Conservation (phyloP, 768 basidiomycete species). For the Russula sp. region DNA sequence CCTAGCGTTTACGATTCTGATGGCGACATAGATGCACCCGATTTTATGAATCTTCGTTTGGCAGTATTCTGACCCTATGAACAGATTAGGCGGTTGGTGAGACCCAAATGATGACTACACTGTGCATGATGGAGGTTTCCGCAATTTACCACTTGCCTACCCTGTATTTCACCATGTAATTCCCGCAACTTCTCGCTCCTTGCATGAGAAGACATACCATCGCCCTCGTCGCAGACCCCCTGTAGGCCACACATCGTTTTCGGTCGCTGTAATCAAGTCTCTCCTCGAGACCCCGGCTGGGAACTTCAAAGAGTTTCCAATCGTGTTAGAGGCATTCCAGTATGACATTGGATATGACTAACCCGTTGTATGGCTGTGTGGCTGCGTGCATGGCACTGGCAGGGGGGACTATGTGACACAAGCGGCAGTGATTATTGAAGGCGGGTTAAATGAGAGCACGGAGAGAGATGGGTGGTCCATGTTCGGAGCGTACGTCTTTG, state of each 20-base stretch:
- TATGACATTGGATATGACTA: conserved; percentile 2
- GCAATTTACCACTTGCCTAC: conserved; percentile 34
- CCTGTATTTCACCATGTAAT: conserved; percentile 37
- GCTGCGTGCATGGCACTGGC: no score
- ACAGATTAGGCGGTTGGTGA: conserved; percentile 36
- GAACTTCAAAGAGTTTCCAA: conserved; percentile 38
- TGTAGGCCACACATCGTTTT: conserved; percentile 36
- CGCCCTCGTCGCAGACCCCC: conserved; percentile 30
- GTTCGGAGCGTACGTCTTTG: no score
- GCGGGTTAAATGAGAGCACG: no score
- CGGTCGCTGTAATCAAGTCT: conserved; percentile 30
- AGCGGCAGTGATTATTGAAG: no score
- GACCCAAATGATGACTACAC: conserved; percentile 30
- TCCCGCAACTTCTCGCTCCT: conserved; percentile 38
- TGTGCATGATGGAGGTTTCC: conserved; percentile 36
- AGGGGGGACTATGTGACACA: no score
- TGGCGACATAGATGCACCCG: conserved; percentile 28
- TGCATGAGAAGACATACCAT: neutral
- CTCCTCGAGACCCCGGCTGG: conserved; percentile 35
- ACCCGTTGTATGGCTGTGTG: no score
- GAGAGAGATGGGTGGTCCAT: no score
- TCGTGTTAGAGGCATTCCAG: conserved; percentile 35
- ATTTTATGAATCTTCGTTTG: conserved; percentile 32
- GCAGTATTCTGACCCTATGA: conserved; percentile 29
- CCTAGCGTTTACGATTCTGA: neutral